Base-by-base conservation (phyloP, 495 filamentous ascomycete species). In the Podospora australis region DNA sequence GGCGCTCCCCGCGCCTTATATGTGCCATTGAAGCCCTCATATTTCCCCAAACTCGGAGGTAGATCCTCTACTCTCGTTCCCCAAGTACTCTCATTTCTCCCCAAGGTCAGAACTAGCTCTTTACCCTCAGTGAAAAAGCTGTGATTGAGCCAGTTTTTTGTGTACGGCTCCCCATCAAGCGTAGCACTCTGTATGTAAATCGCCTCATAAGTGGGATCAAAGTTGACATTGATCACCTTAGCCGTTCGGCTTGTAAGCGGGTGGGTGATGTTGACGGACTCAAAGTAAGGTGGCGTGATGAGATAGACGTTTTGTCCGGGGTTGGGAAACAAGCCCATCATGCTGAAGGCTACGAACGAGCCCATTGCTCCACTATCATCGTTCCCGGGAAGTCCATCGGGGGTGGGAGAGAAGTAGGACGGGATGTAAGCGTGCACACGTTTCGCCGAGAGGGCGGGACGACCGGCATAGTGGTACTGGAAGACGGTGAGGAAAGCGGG, bases 301-400 rank as follows among this genome's bases (percentile, higher is more conserved):
- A 90, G 70, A 48, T 90, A 88, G 0, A 88, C 83, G 55, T 87
- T 66, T 56, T 88, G 84, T 4, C 85, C 86, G 1, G 83, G 79
- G 20, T 86, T 82, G 0, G 86, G 86, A 64, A 85, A 90, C 0
- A 88, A 62, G 2, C 86, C 86, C 60, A 86, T 77, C 82, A 86
- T 87, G 40, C 77, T 73, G 16, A 87, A 75, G 1, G 79, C 81
- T 1, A 81, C 66, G 51, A 87, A 88, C 3, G 79, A 77, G 10
- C 83, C 85, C 82, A 87, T 85, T 0, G 83, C 82, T 4, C 84
- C 84, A 38, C 72, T 77, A 57, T 87, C 84, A 47, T 88, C 83
- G 57, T 87, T 88, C 0, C 83, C 83, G 0, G 84, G 83, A 8
- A 87, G 75, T 11, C 84, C 83, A 20, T 63, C 63, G 2, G 73